Conservation (phyloP, 1,284 basidiomycete species). For the Laetiporus sulphureus region DNA sequence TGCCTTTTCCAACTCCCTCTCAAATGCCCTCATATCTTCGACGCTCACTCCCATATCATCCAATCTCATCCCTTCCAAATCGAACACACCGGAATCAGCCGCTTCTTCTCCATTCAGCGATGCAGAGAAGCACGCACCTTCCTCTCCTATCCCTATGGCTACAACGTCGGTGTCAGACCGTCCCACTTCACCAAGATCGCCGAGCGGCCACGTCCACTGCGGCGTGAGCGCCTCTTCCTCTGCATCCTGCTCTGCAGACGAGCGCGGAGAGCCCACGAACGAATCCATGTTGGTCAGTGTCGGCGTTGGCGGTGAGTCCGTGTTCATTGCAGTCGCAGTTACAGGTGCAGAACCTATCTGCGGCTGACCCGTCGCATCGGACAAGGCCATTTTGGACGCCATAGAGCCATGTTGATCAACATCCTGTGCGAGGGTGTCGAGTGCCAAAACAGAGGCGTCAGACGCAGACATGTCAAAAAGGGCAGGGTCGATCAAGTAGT, state of each 20-base stretch:
- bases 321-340: neutral
- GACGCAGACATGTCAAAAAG: constrained; percentile 29
- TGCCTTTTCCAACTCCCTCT: constrained; percentile 5
- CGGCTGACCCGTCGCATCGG: too few species aligned
- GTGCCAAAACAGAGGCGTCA: too few species aligned
- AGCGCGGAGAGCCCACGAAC: constrained; percentile 22
- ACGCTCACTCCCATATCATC: neutral
- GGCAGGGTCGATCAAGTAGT: constrained; percentile 30
- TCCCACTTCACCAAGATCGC: constrained; percentile 1
- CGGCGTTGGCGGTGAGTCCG: constrained; percentile 5
- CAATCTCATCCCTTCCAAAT: neutral
- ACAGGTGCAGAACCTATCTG: too few species aligned
- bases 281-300: constrained; percentile 19
- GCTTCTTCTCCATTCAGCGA: neutral
- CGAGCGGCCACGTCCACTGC: constrained; percentile 7
- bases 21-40: constrained; percentile 3
- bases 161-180: too few species aligned
- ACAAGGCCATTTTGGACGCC: too few species aligned
- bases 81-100: neutral
- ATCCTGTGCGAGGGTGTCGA: too few species aligned
- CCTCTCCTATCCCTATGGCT: neutral
- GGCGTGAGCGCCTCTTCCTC: constrained; percentile 20
- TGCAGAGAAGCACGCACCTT: constrained; percentile 2
- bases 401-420: too few species aligned
- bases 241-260: constrained; percentile 21